A percentile compares a stretch with the other conserved stretches of the same genome.
phyloP scores from a whole-genome alignment of 2,329 filamentous ascomycete species.

The Leptographium galeiforme region DNA sequence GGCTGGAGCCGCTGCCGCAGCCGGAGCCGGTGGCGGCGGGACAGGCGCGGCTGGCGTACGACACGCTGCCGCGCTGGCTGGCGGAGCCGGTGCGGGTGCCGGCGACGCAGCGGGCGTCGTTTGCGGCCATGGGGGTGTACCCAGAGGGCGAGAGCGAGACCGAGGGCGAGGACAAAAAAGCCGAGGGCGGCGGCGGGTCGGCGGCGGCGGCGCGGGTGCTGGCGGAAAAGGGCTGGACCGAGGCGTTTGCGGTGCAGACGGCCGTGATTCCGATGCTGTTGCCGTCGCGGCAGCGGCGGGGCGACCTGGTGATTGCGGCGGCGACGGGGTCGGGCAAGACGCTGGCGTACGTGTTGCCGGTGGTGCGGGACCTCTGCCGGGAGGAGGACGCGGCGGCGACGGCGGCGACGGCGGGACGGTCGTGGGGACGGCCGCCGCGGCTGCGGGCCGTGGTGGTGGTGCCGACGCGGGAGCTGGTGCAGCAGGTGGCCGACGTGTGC shows the following conservation, averaged over 20 bases:
- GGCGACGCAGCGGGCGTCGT: conserved; percentile 44
- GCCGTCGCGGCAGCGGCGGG: conserved; percentile 42
- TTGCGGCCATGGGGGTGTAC: conserved; percentile 23
- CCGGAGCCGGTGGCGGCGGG: conserved; percentile 48
- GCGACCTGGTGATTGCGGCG: conserved; percentile 81
- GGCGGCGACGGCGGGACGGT: neutral
- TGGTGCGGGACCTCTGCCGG: conserved; percentile 62
- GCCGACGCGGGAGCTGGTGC: conserved; percentile 80
- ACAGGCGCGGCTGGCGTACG: conserved; percentile 51
- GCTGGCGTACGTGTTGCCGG: conserved; percentile 75
- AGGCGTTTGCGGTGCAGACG: conserved; percentile 69
- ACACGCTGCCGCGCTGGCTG: conserved; percentile 71
- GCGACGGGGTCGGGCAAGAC: conserved; percentile 96
- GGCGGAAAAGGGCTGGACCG: conserved; percentile 47
- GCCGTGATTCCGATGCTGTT: conserved; percentile 70
- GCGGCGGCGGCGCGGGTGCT: conserved; percentile 49
- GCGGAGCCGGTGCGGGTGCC: conserved; percentile 59
- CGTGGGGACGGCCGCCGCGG: conserved; percentile 41
- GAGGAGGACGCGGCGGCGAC: too few species aligned
- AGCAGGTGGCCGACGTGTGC: conserved; percentile 68
- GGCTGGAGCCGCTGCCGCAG: conserved; percentile 71
- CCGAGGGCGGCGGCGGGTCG: too few species aligned
- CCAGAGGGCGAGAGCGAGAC: neutral
- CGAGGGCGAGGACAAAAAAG: conserved; percentile 20
- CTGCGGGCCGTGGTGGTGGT: conserved; percentile 75